A percentile compares a stretch with the other conserved stretches of the same genome.
Evolutionary conservation across 331 rosid species (phyloP).

Genomic region (Ulmus americana): DNA sequence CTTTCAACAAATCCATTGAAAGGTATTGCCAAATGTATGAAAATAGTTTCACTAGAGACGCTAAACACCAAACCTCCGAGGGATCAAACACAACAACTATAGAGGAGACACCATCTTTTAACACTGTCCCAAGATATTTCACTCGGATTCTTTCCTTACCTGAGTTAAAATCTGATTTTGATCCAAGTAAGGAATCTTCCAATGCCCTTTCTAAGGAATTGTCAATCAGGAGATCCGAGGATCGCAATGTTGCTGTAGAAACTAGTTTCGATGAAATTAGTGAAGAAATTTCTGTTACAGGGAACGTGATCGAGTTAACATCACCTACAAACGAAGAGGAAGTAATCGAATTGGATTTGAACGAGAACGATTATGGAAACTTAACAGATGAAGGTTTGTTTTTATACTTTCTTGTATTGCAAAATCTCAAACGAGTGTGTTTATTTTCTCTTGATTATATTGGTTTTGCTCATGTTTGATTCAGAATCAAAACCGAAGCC

Average conservation of each 20-base stretch:
- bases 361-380: constrained; percentile 26
- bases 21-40: constrained; percentile 57
- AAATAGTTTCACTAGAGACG: constrained; percentile 38
- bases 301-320: constrained; percentile 26
- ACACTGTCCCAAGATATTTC: constrained; percentile 32
- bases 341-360: constrained; percentile 12
- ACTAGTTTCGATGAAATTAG: constrained; percentile 19
- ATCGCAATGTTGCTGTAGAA: constrained; percentile 10
- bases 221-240: constrained; percentile 18
- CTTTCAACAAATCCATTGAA: constrained; percentile 43
- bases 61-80: constrained; percentile 29
- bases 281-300: background rate
- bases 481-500: constrained; percentile 24
- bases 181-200: constrained; percentile 35
- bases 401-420: background rate
- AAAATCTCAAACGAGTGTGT: constrained; percentile 3
- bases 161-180: constrained; percentile 35
- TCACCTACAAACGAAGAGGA: constrained; percentile 20
- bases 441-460: background rate
- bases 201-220: constrained; percentile 22
- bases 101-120: constrained; percentile 21
- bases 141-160: constrained; percentile 61
- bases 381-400: constrained; percentile 41
- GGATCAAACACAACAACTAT: constrained; percentile 30
- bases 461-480: constrained; percentile 8